phyloP scores from a whole-genome alignment of 1,139 yeast species.

The Suhomyces yuchorum region DNA sequence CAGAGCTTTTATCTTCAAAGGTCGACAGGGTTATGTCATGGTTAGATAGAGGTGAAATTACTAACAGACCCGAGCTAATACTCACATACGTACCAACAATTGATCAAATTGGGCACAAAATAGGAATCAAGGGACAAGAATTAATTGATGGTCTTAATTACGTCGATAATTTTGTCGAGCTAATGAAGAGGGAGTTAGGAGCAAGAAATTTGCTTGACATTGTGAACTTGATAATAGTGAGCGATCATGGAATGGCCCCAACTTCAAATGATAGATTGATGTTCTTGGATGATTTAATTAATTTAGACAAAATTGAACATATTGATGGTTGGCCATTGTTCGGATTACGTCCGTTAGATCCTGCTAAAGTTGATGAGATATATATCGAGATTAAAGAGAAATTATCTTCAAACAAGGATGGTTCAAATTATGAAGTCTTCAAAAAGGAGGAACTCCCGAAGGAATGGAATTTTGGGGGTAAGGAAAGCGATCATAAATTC shows the following conservation, averaged over 20 bases:
- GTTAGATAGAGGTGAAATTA: constrained; percentile 57
- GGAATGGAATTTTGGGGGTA: constrained; percentile 69
- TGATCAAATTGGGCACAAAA: constrained; percentile 71
- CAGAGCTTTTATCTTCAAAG: constrained; percentile 62
- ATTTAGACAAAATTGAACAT: constrained; percentile 55
- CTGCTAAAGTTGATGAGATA: constrained; percentile 38
- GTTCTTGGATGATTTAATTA: constrained; percentile 68
- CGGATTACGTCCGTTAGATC: constrained; percentile 64
- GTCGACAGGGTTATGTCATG: constrained; percentile 59
- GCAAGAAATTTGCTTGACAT: constrained; percentile 60
- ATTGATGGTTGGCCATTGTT: constrained; percentile 89
- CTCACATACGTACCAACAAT: constrained; percentile 80
- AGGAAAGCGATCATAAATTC: constrained; percentile 40
- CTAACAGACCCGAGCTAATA: constrained; percentile 72
- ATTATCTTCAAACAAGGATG: constrained; percentile 24
- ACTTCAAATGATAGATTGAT: constrained; percentile 67
- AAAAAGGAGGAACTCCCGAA: constrained; percentile 60
- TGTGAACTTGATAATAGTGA: constrained; percentile 74
- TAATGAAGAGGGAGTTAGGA: constrained; percentile 49
- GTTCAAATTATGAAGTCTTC: constrained; percentile 47
- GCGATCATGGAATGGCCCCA: constrained; percentile 96
- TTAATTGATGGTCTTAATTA: constrained; percentile 54
- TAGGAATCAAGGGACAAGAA: constrained; percentile 66
- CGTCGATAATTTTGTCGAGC: constrained; percentile 66
- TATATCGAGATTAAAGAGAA: constrained; percentile 33